phyloP scores from a whole-genome alignment of 2,329 filamentous ascomycete species.

The Chaetomium globosum region DNA sequence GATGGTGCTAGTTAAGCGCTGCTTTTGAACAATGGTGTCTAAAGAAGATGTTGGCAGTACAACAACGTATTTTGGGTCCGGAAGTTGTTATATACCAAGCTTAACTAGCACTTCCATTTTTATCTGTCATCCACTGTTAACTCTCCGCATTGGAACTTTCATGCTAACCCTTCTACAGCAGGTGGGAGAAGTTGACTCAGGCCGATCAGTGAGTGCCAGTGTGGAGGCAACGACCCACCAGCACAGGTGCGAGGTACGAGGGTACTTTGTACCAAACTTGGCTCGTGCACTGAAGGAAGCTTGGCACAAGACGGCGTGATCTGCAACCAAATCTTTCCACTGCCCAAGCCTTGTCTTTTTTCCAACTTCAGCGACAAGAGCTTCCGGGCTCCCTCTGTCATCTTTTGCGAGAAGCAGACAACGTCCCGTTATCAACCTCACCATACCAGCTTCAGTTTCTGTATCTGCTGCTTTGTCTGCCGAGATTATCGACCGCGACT shows the following conservation, averaged over 20 bases:
- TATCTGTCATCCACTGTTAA: neutral
- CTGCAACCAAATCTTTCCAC: neutral
- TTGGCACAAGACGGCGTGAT: neutral
- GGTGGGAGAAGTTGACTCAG: constrained; percentile 19
- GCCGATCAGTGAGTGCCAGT: neutral
- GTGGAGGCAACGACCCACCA: neutral
- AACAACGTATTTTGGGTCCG: neutral
- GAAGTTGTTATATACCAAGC: neutral
- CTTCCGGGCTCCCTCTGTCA: neutral
- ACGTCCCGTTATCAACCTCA: neutral
- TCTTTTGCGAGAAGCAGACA: neutral
- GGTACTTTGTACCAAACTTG: too few species aligned
- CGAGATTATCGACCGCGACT: neutral
- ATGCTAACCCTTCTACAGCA: neutral
- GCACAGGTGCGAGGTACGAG: neutral
- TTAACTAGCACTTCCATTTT: neutral
- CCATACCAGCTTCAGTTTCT: neutral
- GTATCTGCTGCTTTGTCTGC: constrained; percentile 6
- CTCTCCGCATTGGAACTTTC: neutral
- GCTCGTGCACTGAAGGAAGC: neutral
- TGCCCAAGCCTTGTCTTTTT: neutral
- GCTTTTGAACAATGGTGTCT: neutral
- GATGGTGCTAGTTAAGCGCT: neutral
- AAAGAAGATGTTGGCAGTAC: neutral
- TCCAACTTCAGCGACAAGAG: neutral